A percentile compares a stretch with the other conserved stretches of the same genome.
Conservation (phyloP, 495 filamentous ascomycete species). For the Penicillium simplicissimum region DNA sequence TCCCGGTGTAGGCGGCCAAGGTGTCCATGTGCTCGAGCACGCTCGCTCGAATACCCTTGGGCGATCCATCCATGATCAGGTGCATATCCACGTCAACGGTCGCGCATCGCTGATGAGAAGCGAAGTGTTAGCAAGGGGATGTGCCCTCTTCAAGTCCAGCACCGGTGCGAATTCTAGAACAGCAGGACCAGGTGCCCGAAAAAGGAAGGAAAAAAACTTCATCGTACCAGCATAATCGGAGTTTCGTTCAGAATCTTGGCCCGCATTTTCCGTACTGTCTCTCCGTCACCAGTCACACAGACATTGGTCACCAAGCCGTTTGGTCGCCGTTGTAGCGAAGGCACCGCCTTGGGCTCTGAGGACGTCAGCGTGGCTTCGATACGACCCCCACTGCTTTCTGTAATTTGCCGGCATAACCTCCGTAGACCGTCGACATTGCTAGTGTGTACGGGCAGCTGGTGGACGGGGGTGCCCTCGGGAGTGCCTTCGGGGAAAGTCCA, state of each 20-base stretch:
- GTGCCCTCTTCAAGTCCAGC: constrained; percentile 8
- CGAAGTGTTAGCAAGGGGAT: constrained; percentile 30
- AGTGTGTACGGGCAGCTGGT: constrained; percentile 85
- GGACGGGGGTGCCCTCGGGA: constrained; percentile 75
- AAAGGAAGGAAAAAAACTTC: constrained; percentile 27
- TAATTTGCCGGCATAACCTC: constrained; percentile 75
- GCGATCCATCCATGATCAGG: constrained; percentile 71
- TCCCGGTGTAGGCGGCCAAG: constrained; percentile 80
- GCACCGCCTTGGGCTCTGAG: constrained; percentile 75
- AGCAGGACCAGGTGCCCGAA: background rate
- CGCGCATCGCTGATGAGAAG: constrained; percentile 70
- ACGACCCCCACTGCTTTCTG: constrained; percentile 64
- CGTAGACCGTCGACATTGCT: constrained; percentile 78
- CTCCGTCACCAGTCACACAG: constrained; percentile 80
- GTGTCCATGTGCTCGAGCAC: constrained; percentile 84
- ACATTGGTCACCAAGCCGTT: constrained; percentile 86
- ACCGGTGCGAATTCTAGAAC: background rate
- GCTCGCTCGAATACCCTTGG: constrained; percentile 64
- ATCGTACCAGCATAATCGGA: constrained; percentile 77
- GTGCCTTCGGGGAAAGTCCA: constrained; percentile 91
- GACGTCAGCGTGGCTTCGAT: constrained; percentile 81
- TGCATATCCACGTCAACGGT: constrained; percentile 89
- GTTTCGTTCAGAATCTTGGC: constrained; percentile 83
- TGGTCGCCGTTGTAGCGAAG: constrained; percentile 63
- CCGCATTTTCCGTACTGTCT: constrained; percentile 80